Evolutionary conservation across 2,329 filamentous ascomycete species (phyloP).

Genomic region (Metarhizium robertsii): DNA sequence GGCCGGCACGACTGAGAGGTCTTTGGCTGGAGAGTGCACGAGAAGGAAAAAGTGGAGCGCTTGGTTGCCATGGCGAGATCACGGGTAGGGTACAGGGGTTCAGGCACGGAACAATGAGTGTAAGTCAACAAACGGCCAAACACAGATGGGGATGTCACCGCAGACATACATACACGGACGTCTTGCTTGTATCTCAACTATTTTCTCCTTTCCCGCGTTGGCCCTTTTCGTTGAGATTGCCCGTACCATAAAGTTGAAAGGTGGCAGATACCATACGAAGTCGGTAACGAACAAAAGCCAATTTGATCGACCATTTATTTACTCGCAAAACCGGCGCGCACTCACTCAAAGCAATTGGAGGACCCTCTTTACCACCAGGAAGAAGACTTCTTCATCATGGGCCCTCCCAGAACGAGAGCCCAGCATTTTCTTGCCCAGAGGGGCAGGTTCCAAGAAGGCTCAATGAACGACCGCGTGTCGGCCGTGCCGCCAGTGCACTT

Average conservation of each 20-base stretch:
- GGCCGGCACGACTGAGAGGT: neutral
- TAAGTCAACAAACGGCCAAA: constrained; percentile 16
- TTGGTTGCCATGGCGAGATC: constrained; percentile 24
- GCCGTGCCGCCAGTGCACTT: constrained; percentile 61
- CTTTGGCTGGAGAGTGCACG: neutral
- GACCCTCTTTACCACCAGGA: too few species aligned
- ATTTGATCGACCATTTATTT: too few species aligned
- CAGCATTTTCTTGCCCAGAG: constrained; percentile 19
- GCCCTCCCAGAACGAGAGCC: constrained; percentile 19
- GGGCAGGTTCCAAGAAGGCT: constrained; percentile 65
- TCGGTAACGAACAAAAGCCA: too few species aligned
- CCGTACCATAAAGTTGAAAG: too few species aligned
- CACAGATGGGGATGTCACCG: neutral
- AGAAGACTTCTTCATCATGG: constrained; percentile 12
- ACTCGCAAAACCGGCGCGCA: too few species aligned
- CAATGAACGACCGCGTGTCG: constrained; percentile 75
- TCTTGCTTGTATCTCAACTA: neutral
- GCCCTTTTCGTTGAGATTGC: neutral
- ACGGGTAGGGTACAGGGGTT: constrained; percentile 13
- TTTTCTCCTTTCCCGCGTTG: neutral
- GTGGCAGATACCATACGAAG: too few species aligned
- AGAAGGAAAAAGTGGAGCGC: neutral
- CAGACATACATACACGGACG: neutral
- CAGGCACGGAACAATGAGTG: neutral
- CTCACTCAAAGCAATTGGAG: too few species aligned